Evolutionary conservation across 1,284 basidiomycete genomes (phyloP), one percentile per base, ranked within the genome.

Genomic region (Fomes fomentarius): DNA sequence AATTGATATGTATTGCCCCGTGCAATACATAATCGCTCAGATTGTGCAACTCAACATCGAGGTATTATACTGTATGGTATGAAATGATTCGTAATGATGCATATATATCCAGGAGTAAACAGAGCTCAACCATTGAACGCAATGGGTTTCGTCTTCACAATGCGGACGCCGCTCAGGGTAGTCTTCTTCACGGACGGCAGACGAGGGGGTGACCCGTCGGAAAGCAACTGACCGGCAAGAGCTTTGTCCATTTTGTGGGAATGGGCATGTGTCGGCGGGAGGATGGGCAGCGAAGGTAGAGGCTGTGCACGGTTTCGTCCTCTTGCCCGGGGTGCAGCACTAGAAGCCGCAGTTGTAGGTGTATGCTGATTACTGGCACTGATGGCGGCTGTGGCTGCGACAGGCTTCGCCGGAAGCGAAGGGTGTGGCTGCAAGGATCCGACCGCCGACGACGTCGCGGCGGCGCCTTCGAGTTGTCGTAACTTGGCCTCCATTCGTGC

Each of bases 401-500:
- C 65, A 1, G 79, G 80, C 64, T 83, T 84, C 5, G 71, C 52
- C 1, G 82, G 83, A 12, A 85, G 75, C 10, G 83, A 84, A 0
- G 81, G 75, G 49, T 84, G 80, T 17, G 66, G 58, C 3, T 72
- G 63, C 10, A 63, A 46, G 30, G 66, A 41, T 12, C 60, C 14
- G 61, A 67, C 38, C 7, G 62, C 60, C 15, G 66, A 56, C 15
- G 66, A 56, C 19, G 63, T 42, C 19, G 62, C 42, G 24, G 42
- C 56, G 40, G 69, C 68, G 49, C 74, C 71, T 61, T 85, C 83
- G 82, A 97, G 84, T 58, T 92, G 83, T 9, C 85, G 83, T 19
- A 98, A 77, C 71, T 98, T 98, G 4, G 96, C 96, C 71, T 98
- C 96, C 81, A 98, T 90, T 58, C 90, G 85, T 1, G 94, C 94